These are phyloP conservation scores for Aspergillus leporis DNA, from an alignment of 495 filamentous ascomycete genomes.

Conservation along the genomic window DNA sequence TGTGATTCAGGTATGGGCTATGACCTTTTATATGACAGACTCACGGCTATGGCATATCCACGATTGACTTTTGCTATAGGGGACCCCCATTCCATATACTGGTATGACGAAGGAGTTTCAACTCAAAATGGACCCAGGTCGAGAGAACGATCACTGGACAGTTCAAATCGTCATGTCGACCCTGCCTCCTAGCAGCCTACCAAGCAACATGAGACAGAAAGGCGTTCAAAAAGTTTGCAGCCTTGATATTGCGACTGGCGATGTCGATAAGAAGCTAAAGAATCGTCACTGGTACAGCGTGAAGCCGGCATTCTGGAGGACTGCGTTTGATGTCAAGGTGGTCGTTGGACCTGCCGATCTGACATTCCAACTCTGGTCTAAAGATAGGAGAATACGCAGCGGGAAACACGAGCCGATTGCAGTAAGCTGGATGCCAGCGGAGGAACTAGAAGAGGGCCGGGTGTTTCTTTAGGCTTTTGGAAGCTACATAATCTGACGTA, in stretches of 20 bases:
- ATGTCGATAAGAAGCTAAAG: conserved; percentile 47
- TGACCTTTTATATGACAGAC: background rate
- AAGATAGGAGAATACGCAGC: conserved; percentile 42
- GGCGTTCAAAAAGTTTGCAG: conserved; percentile 27
- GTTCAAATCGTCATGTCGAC: conserved; percentile 51
- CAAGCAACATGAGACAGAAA: conserved; percentile 39
- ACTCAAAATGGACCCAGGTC: conserved; percentile 44
- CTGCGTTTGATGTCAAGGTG: conserved; percentile 51
- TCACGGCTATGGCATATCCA: background rate
- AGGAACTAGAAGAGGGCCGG: background rate
- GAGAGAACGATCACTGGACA: conserved; percentile 42
- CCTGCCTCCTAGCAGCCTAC: conserved; percentile 39
- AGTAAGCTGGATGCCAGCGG: conserved; percentile 46
- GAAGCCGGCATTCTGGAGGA: conserved; percentile 48
- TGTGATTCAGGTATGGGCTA: conserved; percentile 44
- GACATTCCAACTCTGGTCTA: conserved; percentile 56
- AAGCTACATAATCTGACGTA: background rate
- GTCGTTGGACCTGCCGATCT: conserved; percentile 57
- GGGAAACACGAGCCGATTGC: conserved; percentile 50
- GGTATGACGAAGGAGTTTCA: conserved; percentile 45
- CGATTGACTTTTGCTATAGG: conserved; percentile 22
- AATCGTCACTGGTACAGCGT: conserved; percentile 44
- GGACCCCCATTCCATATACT: conserved; percentile 34
- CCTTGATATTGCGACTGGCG: conserved; percentile 27
- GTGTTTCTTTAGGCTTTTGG: too few relatives aligned